Base-by-base conservation (phyloP, 163 green algal genomes). In the Scenedesmus sp. region DNA sequence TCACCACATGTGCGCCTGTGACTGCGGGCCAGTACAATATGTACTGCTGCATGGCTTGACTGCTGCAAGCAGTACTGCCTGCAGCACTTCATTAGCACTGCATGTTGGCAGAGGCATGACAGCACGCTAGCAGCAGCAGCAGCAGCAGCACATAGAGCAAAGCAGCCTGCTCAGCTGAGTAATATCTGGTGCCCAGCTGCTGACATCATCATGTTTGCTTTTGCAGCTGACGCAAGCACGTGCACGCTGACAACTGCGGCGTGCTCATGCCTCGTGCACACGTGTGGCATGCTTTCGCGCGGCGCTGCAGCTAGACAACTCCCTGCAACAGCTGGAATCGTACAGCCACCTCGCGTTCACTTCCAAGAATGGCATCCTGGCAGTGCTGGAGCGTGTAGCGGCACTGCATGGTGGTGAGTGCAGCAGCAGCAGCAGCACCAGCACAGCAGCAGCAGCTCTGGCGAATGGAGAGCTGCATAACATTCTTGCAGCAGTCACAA, bases 311-410 rank as follows among this genome's bases (percentile, higher is more conserved):
- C 68, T 94, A 0, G 76, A 92, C 35, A 42, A 20, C 53, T 86
- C 86, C 49, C 56, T 96, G 37, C 30, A 86, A 3, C 40, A 91
- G 49, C 90, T 96, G 13, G 42, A 85, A 1, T 20, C 53, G 6
- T 95, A 88, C 79, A 94, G 68, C 18, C 90, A 94, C 83, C 61
- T 96, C 15, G 94, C 93, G 1, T 96, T 96, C 93, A 95, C 94
- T 0, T 95, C 93, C n/a, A 92, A 91, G 42, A 95, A 96, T 46
- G 94, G 93, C 70, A 95, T 95, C 33, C 42, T 89, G n/a, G 89
- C 91, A 18, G 81, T 94, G 30, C 80, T 95, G 59, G 88, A 93
- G 83, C 86, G 91, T 0, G 40, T 94, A 20, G 82, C 65, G 20
- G 18, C 10, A 20, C 15, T 93, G 37, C 61, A 91, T 30, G 85